Percentiles rank a stretch among this genome's conserved stretches.
phyloP scores from a whole-genome alignment of 352 stramenopile species.

The Globisporangium paddicum region DNA sequence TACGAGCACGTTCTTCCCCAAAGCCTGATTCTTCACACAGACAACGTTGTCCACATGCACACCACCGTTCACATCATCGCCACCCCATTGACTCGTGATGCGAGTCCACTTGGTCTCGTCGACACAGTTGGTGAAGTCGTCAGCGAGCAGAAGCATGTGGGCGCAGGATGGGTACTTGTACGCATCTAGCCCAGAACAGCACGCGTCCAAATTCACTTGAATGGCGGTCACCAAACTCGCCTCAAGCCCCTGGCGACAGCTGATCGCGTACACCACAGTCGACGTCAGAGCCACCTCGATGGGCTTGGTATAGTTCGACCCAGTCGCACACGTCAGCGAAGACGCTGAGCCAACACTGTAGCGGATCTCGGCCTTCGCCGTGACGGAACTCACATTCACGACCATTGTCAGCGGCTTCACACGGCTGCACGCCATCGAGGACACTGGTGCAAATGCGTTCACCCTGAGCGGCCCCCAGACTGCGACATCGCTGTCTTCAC shows the following conservation, averaged over 20 bases:
- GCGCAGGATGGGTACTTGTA: slow-evolving; percentile 34
- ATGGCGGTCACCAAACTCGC: slow-evolving; percentile 33
- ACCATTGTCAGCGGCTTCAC: slow-evolving; percentile 30
- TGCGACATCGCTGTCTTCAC: slow-evolving; percentile 19
- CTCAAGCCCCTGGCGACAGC: slow-evolving; percentile 43
- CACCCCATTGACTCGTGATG: slow-evolving; percentile 55
- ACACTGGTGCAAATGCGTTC: slow-evolving; percentile 20
- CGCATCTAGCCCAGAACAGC: slow-evolving; percentile 46
- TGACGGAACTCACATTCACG: slow-evolving; percentile 24
- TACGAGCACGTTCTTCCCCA: slow-evolving; percentile 32
- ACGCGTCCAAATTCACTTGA: slow-evolving; percentile 30
- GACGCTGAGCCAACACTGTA: slow-evolving; percentile 19
- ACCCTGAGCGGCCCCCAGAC: slow-evolving; percentile 30
- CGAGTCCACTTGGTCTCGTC: slow-evolving; percentile 37
- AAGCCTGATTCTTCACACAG: slow-evolving; percentile 24
- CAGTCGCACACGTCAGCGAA: slow-evolving; percentile 24
- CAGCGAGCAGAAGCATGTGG: slow-evolving; percentile 45
- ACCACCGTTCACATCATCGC: slow-evolving; percentile 51
- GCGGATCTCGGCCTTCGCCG: slow-evolving; percentile 18
- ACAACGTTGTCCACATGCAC: slow-evolving; percentile 50
- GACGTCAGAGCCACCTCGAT: slow-evolving; percentile 22
- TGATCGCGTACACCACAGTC: slow-evolving; percentile 37
- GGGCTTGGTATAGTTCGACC: slow-evolving; percentile 24
- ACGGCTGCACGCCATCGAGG: slow-evolving; percentile 25
- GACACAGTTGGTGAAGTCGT: slow-evolving; percentile 42